Evolutionary conservation across 192 early-diverging fungal species (phyloP).

Genomic region (Pilaira anomala): DNA sequence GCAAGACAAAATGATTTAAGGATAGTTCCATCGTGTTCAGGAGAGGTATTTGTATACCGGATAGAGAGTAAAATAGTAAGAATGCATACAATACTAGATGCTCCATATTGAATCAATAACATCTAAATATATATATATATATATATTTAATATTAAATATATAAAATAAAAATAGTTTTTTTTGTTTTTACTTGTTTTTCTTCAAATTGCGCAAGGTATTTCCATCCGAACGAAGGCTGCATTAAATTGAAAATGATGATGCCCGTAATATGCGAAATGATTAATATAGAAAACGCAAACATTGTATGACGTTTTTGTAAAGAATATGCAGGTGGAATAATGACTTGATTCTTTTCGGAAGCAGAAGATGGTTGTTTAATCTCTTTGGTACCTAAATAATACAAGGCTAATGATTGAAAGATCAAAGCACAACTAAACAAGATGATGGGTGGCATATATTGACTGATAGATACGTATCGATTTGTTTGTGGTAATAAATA

Average conservation of each 20-base stretch:
- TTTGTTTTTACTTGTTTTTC: background rate
- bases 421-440: slow-evolving; percentile 73
- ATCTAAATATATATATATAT: background rate
- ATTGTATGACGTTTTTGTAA: slow-evolving; percentile 22
- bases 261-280: slow-evolving; percentile 31
- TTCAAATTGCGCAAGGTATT: slow-evolving; percentile 7
- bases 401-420: slow-evolving; percentile 50
- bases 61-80: slow-evolving; percentile 26
- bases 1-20: slow-evolving; percentile 53
- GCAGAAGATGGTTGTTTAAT: background rate
- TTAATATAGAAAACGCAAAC: slow-evolving; percentile 30
- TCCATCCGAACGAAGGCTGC: slow-evolving; percentile 24
- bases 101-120: slow-evolving; percentile 9
- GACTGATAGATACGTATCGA: slow-evolving; percentile 81
- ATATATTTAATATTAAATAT: background rate
- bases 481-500: slow-evolving; percentile 83
- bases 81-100: slow-evolving; percentile 29
- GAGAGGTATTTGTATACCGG: slow-evolving; percentile 24
- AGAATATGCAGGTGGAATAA: slow-evolving; percentile 25
- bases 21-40: slow-evolving; percentile 55
- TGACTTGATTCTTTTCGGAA: slow-evolving; percentile 5
- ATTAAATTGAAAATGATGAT: slow-evolving; percentile 35
- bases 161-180: background rate
- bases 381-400: slow-evolving; percentile 23
- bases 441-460: slow-evolving; percentile 84